These are phyloP conservation scores for Medicago arabica DNA, from an alignment of 306 rosid genomes.

Conservation along the genomic window DNA sequence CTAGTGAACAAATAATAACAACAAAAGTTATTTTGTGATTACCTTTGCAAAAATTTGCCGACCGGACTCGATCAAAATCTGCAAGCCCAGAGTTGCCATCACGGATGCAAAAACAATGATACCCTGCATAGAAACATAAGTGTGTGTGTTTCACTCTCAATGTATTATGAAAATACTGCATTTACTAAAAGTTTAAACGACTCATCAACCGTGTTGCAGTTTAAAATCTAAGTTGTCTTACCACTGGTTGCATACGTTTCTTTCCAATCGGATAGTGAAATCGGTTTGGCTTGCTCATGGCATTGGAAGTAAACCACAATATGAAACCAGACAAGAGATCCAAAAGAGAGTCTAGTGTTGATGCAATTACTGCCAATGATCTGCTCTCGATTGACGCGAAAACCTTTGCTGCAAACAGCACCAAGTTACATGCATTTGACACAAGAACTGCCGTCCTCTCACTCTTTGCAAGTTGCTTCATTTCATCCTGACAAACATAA, in stretches of 20 bases:
- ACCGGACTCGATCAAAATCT: constrained; percentile 75
- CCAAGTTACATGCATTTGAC: constrained; percentile 67
- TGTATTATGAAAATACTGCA: background rate
- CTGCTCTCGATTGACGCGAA: constrained; percentile 72
- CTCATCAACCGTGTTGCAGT: background rate
- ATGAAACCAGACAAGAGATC: constrained; percentile 89
- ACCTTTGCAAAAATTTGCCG: constrained; percentile 56
- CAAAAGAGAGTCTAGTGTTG: constrained; percentile 83
- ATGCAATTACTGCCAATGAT: constrained; percentile 84
- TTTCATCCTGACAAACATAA: constrained; percentile 63
- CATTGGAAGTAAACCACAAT: constrained; percentile 75
- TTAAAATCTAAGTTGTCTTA: constrained; percentile 36
- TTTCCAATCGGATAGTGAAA: constrained; percentile 85
- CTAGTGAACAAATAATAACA: constrained; percentile 16
- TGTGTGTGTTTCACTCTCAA: background rate
- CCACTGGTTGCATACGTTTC: constrained; percentile 92
- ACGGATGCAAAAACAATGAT: constrained; percentile 89
- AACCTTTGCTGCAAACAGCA: constrained; percentile 74
- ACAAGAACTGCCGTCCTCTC: constrained; percentile 64
- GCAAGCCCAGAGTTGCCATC: constrained; percentile 85
- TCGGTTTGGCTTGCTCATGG: constrained; percentile 75
- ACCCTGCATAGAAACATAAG: constrained; percentile 60
- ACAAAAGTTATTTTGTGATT: constrained; percentile 5
- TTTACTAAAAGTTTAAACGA: background rate
- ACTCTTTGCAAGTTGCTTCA: constrained; percentile 68